These are phyloP conservation scores for Phycomyces blakesleeanus DNA, from an alignment of 192 early-diverging fungal species.

Conservation along the genomic window DNA sequence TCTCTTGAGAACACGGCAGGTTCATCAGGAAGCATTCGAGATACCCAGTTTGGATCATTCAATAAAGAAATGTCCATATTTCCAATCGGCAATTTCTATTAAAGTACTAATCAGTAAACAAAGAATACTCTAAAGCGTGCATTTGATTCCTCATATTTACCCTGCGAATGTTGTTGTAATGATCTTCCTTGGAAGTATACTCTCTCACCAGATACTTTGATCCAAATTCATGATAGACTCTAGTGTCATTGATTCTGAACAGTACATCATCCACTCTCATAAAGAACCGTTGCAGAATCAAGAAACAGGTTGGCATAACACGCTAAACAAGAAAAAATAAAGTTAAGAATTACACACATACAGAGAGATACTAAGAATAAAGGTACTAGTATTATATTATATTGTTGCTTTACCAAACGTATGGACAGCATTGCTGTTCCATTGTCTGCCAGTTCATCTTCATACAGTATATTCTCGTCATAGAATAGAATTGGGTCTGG, in stretches of 20 bases:
- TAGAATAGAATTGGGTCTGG: slow-evolving; percentile 91
- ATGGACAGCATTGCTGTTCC: slow-evolving; percentile 77
- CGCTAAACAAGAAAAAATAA: too few relatives aligned
- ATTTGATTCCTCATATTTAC: slow-evolving; percentile 49
- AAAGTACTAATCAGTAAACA: too few relatives aligned
- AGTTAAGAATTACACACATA: too few relatives aligned
- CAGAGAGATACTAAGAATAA: slow-evolving; percentile 11
- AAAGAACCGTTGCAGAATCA: slow-evolving; percentile 84
- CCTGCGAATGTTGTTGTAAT: slow-evolving; percentile 52
- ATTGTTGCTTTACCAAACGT: slow-evolving; percentile 58
- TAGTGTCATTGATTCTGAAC: slow-evolving; percentile 86
- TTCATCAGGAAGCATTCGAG: slow-evolving; percentile 37
- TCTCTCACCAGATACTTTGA: slow-evolving; percentile 60
- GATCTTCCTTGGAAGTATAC: slow-evolving; percentile 63
- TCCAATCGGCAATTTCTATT: slow-evolving; percentile 39
- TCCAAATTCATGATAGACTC: slow-evolving; percentile 87
- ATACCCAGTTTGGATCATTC: slow-evolving; percentile 57
- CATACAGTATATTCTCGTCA: slow-evolving; percentile 90
- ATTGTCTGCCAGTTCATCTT: slow-evolving; percentile 97
- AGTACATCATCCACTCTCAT: slow-evolving; percentile 92
- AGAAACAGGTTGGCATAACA: slow-evolving; percentile 91
- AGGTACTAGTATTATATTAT: not conserved
- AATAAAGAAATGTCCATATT: slow-evolving; percentile 52
- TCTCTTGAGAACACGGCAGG: slow-evolving; percentile 1
- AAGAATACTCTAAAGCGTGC: too few relatives aligned